Evolutionary conservation across 257 asterid species (phyloP).

Genomic region (Catharanthus roseus): DNA sequence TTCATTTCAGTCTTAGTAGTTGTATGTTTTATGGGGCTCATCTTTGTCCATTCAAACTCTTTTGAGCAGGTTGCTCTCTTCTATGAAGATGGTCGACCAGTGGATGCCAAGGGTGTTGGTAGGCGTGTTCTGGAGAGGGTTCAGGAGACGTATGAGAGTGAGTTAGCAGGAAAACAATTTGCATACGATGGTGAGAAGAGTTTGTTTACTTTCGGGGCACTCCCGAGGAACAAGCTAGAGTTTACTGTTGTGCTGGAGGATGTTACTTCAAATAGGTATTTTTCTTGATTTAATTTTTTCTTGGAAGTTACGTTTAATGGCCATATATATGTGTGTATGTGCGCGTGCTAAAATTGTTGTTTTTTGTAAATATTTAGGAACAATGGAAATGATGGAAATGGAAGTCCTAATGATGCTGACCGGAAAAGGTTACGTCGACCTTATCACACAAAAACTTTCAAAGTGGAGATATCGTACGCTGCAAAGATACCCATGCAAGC

Average conservation of each 20-base stretch:
- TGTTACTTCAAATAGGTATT: conserved; percentile 58
- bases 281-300: neutral
- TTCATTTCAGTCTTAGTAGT: neutral
- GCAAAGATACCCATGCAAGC: conserved; percentile 51
- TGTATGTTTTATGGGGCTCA: too few species aligned
- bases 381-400: conserved; percentile 50
- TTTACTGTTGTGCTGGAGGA: conserved; percentile 86
- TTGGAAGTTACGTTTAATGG: neutral
- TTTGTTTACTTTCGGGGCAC: conserved; percentile 79
- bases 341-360: too few species aligned
- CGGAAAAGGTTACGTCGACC: conserved; percentile 63
- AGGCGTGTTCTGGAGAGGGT: conserved; percentile 84
- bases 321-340: too few species aligned
- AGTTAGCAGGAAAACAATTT: conserved; percentile 79
- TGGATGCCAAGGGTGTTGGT: conserved; percentile 90
- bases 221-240: conserved; percentile 79
- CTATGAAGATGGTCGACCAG: conserved; percentile 92
- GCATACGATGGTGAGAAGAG: conserved; percentile 97
- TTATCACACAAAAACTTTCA: conserved; percentile 63
- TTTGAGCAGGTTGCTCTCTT: conserved; percentile 67
- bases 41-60: neutral
- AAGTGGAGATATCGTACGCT: conserved; percentile 81
- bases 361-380: conserved; percentile 40
- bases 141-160: conserved; percentile 61
- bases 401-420: conserved; percentile 3